Evolutionary conservation across 83 land plant genomes (phyloP), one percentile per base, ranked within the genome.

Genomic region (Thuja plicata): DNA sequence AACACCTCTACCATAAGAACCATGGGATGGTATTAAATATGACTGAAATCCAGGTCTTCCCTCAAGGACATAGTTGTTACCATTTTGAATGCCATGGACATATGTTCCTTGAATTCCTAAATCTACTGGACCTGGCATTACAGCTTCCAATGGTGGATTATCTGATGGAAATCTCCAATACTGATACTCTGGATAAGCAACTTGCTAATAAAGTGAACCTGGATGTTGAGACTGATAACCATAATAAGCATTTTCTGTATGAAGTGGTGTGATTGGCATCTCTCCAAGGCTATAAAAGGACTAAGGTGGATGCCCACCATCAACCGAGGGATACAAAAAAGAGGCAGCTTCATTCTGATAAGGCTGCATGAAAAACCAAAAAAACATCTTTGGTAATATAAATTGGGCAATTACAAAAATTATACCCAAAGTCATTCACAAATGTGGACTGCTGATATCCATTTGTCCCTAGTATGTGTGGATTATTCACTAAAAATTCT

Each of bases 161-260:
- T 80, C 84, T 41, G 50, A 41, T 19, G 84, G 84, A 80, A 19
- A 80, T 80, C 32, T 8, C 84, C 52, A 81, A 81, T 45, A 81
- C 48, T 81, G 52, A 45, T 11, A 41, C 15, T 81, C 84, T 3
- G 52, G 84, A 81, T 81, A 43, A 81, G 34, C 10, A 9, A 81
- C 52, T 43, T 81, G 52, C n/a, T 81, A 52, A 81, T 45, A 81
- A 81, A 81, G 24, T 41, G 84, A 81, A 30, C 84, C 84, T 27
- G 84, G 84, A 81, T 81, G 84, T 45, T 81, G 84, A 27, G 40
- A 81, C 52, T 81, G 52, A 81, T 81, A 27, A 43, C 84, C 50
- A 45, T 81, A 81, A 81, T 24, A 43, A 81, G 45, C 30, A 81
- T 81, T 81, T 15, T 81, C 52, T 81, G 84, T 81, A 52, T 12